phyloP scores from a whole-genome alignment of 345 rosid genomes.

The Syzygium jambos region DNA sequence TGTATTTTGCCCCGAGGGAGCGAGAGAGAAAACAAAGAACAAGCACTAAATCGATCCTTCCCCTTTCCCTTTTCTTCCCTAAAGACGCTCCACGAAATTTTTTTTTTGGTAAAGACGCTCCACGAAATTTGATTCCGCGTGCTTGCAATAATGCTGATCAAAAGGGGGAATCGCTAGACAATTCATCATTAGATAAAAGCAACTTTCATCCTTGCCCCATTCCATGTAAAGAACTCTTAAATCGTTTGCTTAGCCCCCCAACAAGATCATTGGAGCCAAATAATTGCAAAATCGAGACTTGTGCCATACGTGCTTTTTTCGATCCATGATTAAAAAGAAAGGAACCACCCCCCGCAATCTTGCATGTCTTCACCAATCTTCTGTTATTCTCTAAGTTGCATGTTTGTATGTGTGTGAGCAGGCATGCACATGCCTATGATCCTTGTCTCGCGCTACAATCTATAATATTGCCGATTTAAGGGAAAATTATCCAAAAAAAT shows the following conservation, averaged over 20 bases:
- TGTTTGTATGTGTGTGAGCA: not conserved
- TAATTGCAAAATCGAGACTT: not conserved
- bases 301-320: not conserved
- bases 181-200: not conserved
- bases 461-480: not conserved
- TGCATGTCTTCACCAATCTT: not conserved
- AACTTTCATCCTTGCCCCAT: not conserved
- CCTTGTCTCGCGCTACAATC: not conserved
- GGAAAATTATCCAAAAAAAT: no score
- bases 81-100: not conserved
- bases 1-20: not conserved
- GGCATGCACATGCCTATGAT: not conserved
- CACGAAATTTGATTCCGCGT: not conserved
- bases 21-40: not conserved
- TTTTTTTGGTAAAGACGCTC: not conserved
- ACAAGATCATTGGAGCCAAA: not conserved
- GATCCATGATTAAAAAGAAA: not conserved
- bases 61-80: not conserved
- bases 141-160: not conserved
- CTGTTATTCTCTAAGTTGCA: not conserved
- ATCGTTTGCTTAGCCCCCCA: not conserved
- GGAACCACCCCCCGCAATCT: not conserved
- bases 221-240: not conserved
- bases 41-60: not conserved
- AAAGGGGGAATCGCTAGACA: not conserved